Evolutionary conservation across 805 yeast species (phyloP).

Genomic region (Suhomyces xylopsoci): DNA sequence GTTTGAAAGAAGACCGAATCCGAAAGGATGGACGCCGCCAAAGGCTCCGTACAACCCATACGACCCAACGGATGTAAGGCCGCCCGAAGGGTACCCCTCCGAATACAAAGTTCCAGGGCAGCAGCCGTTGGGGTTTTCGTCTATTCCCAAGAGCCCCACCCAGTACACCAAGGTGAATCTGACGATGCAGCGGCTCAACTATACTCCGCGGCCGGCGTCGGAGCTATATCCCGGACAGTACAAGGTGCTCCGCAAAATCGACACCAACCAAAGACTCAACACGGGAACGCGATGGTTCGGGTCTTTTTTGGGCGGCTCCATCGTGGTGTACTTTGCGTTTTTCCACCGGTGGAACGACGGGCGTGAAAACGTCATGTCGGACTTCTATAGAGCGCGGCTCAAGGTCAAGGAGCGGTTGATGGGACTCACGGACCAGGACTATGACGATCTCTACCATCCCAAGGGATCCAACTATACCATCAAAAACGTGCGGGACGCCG

Average conservation of each 20-base stretch:
- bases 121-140: constrained; percentile 51
- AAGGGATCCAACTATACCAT: constrained; percentile 36
- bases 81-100: constrained; percentile 83
- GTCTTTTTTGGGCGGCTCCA: constrained; percentile 44
- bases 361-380: constrained; percentile 68
- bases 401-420: constrained; percentile 49
- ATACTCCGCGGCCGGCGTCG: constrained; percentile 74
- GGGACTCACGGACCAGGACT: constrained; percentile 61
- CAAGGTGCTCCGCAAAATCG: constrained; percentile 62
- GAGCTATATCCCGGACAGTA: constrained; percentile 76
- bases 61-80: constrained; percentile 72
- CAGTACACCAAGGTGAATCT: constrained; percentile 67
- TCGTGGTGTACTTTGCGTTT: constrained; percentile 60
- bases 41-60: constrained; percentile 84
- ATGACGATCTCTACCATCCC: constrained; percentile 57
- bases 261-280: constrained; percentile 51
- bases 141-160: constrained; percentile 62
- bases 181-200: constrained; percentile 69
- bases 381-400: constrained; percentile 61
- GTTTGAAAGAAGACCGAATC: constrained; percentile 64
- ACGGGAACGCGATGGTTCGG: constrained; percentile 62
- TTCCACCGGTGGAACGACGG: constrained; percentile 86
- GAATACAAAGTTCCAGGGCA: constrained; percentile 69
- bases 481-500: constrained; percentile 43
- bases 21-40: constrained; percentile 78